Evolutionary conservation across 768 basidiomycete species (phyloP), one percentile per base, ranked within the genome.

Genomic region (Lentinus tigrinus): DNA sequence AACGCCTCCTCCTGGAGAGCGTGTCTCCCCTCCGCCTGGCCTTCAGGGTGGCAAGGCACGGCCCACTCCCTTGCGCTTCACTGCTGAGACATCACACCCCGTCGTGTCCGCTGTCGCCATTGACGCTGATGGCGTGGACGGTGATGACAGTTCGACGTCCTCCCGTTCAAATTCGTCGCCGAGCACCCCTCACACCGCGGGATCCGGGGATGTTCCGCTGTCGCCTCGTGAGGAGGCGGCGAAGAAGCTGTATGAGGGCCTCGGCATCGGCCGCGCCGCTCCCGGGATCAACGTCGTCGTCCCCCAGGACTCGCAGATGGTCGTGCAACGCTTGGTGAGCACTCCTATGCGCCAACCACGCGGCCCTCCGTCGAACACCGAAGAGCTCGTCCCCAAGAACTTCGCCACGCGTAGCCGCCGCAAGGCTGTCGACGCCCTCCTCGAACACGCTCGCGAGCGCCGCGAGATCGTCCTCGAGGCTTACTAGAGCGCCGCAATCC

Each of bases 231-330:
- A 93, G 74, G 91, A 92, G 75, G 91, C 85, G 11, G 72, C 87
- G 39, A 93, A 91, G 83, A 91, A 89, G 75, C 73, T 92, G 58
- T 93, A 91, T 70, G 92, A 93, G 74, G 92, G 92, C 38, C 81
- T 95, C 39, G 89, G 92, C n/a, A 84, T 93, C 54, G 89, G 91
- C 38, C 82, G 91, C 57, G 83, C 89, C 26, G 76, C 74, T 28
- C 80, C 85, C 26, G 55, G 61, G 44, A 58, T 49, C 67, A 53
- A 67, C 55, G 77, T 78, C 27, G 69, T 75, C 55, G 70, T 71
- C 54, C 74, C 76, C 28, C 76, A 76, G 53, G 71, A 70, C 51
- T 66, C 75, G 64, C 71, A 71, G 53, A 67, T 67, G 54, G 68
- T 72, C 57, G 74, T 76, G 63, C 72, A 74, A 67, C 80, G 75